Evolutionary conservation across 1,284 basidiomycete genomes (phyloP).

Genomic region (Pseudozyma flocculosa): DNA sequence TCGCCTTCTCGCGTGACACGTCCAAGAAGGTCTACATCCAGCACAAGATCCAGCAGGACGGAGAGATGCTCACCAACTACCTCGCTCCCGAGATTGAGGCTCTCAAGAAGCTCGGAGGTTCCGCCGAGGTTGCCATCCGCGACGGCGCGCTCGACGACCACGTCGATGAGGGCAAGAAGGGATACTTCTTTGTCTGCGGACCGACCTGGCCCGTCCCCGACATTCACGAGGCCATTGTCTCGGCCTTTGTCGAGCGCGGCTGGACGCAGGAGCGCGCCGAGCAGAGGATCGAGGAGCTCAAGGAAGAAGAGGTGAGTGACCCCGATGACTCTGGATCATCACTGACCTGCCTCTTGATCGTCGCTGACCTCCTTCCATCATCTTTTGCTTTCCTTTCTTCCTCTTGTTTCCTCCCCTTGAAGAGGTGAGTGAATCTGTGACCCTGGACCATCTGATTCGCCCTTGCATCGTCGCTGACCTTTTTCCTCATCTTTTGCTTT

Average conservation of each 20-base stretch:
- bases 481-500: too few species aligned
- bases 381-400: too few species aligned
- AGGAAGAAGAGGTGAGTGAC: conserved; percentile 97
- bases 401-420: too few species aligned
- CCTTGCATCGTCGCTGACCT: too few species aligned
- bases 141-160: conserved; percentile 61
- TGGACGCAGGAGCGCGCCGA: conserved; percentile 72
- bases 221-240: conserved; percentile 86
- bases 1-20: conserved; percentile 95
- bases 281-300: conserved; percentile 81
- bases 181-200: conserved; percentile 92
- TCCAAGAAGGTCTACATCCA: conserved; percentile 94
- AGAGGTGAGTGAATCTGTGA: too few species aligned
- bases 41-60: conserved; percentile 94
- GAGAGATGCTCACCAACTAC: conserved; percentile 68
- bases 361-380: too few species aligned
- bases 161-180: conserved; percentile 41
- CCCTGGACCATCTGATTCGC: too few species aligned
- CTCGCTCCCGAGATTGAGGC: conserved; percentile 60
- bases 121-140: conserved; percentile 56
- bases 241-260: conserved; percentile 71
- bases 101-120: conserved; percentile 62
- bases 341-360: too few species aligned
- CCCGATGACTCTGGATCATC: too few species aligned
- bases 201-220: conserved; percentile 99